Base-by-base conservation (phyloP, 2,329 filamentous ascomycete species). In the Colletotrichum godetiae region DNA sequence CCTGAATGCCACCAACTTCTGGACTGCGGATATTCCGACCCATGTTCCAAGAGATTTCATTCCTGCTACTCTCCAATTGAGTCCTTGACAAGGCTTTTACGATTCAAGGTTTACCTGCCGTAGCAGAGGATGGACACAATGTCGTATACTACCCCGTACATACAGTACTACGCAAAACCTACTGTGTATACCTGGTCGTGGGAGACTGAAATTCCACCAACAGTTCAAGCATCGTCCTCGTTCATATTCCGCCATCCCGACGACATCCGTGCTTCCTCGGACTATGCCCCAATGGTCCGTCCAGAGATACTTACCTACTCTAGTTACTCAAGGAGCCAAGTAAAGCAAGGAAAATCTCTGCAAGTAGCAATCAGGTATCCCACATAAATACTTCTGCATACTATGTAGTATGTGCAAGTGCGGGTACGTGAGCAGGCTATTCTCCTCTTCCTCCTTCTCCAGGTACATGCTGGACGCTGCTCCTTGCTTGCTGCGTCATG, bases 221-320 rank as follows among this genome's bases (percentile, higher is more conserved):
- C 19, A 15, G 19, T 68, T 62, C 64, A 72, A 72, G 64, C 68
- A 52, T 52, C 64, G 46, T 29, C 56, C 57, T 68, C 64, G 64
- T 7, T 52, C 42, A 42, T 15, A 19, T 15, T 68, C 49, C 29
- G 5, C 31, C 68, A 57, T 49, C 42, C 15, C 42, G 42, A 49
- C 56, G 29, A 68, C 57, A 24, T 61, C 49, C 19, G 49, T 35
- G 37, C 46, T 13, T 55, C 12, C 24, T 33, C 67, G 67, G 59
- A 19, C 31, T 31, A 35, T 64, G 35, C 33, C 31, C 19, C 35
- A 29, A 27, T 37, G 13, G 42, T 37, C 55, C 59, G 56, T 63
- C 24, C 35, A 22, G n/a, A 42, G 59, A 29, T 49, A 33, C 37
- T 42, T 29, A 24, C 15, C 59, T 27, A 49, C 42, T 19, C 8